Evolutionary conservation across 2,329 filamentous ascomycete species (phyloP).

Genomic region (Purpureocillium lavendulum): DNA sequence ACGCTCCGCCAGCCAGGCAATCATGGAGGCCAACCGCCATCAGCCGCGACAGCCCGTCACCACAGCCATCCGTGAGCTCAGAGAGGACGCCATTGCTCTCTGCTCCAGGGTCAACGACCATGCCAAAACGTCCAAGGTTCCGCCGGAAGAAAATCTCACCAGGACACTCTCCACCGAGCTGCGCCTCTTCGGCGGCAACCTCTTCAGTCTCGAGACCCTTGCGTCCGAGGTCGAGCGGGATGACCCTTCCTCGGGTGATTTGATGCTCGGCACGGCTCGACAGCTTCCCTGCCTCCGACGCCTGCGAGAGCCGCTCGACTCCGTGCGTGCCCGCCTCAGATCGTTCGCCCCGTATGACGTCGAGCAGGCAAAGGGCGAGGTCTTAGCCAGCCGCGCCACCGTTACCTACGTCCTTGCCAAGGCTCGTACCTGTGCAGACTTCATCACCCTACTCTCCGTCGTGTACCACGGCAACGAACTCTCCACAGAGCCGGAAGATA

Average conservation of each 20-base stretch:
- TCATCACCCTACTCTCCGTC: background rate
- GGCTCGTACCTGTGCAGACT: background rate
- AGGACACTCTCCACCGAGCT: constrained; percentile 8
- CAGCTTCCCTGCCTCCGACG: background rate
- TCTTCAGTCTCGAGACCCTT: constrained; percentile 15
- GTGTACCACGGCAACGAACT: background rate
- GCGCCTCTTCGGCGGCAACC: constrained; percentile 12
- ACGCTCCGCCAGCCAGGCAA: constrained; percentile 2
- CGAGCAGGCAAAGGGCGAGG: background rate
- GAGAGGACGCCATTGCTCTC: background rate
- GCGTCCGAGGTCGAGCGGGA: constrained; percentile 10
- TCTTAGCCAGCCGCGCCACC: background rate
- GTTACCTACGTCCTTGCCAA: background rate
- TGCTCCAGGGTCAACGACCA: background rate
- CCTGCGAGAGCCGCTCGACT: background rate
- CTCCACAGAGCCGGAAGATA: background rate
- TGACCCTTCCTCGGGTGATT: background rate
- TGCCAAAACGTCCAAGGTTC: background rate
- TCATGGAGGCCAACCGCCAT: background rate
- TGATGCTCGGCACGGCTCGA: too few relatives aligned
- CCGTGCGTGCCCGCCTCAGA: background rate
- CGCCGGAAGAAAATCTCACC: background rate
- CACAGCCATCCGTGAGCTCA: background rate
- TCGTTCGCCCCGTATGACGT: background rate
- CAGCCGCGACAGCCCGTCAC: background rate